These are phyloP conservation scores for Agastache rugosa DNA, from an alignment of 257 asterid genomes.

Conservation along the genomic window DNA sequence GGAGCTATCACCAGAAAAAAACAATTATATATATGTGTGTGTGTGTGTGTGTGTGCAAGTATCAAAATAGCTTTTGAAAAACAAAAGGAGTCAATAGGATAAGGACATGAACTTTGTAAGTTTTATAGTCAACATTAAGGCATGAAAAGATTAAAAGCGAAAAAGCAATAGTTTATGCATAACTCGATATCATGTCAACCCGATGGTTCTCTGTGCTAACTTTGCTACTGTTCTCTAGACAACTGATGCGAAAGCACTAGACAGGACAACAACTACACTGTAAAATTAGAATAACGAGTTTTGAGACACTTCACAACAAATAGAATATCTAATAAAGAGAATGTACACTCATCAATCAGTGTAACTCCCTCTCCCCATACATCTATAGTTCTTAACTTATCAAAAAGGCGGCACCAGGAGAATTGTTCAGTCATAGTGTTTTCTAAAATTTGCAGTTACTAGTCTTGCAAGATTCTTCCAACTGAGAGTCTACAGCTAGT, in stretches of 20 bases:
- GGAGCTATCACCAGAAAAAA: not conserved
- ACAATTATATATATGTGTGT: too few species aligned
- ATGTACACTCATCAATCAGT: not conserved
- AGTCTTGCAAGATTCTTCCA: not conserved
- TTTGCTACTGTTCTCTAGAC: not conserved
- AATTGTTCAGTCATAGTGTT: not conserved
- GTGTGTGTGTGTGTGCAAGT: too few species aligned
- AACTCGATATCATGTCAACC: not conserved
- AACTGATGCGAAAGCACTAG: not conserved
- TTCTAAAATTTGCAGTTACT: not conserved
- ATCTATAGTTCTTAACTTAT: not conserved
- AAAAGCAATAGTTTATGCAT: not conserved
- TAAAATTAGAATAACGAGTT: not conserved
- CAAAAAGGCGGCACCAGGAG: not conserved
- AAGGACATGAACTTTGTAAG: not conserved
- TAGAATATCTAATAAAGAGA: not conserved
- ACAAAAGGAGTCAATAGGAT: too few species aligned
- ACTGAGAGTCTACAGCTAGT: conserved; percentile 13
- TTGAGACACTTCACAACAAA: not conserved
- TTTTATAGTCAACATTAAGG: conserved; percentile 1
- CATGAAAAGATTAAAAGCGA: not conserved
- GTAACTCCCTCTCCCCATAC: not conserved
- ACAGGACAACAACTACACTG: not conserved
- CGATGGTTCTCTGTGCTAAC: not conserved
- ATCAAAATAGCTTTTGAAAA: too few species aligned